These are phyloP conservation scores for Alternaria postmessia DNA, from an alignment of 2,329 filamentous ascomycete genomes.

Conservation along the genomic window DNA sequence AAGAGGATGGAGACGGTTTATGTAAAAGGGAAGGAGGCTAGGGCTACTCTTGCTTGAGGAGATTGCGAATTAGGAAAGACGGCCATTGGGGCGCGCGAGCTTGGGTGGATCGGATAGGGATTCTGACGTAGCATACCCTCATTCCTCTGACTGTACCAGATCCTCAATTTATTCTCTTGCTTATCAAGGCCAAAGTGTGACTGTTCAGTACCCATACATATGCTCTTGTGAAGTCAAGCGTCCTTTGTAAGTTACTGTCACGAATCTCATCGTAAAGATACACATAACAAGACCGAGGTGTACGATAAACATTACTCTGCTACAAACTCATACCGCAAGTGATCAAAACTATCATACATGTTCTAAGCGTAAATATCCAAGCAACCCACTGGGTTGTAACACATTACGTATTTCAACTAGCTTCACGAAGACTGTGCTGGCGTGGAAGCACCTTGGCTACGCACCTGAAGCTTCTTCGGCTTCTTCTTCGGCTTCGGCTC, in stretches of 20 bases:
- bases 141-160: not conserved
- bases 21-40: not conserved
- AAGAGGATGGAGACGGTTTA: conserved; percentile 2
- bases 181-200: not conserved
- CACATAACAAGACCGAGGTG: not conserved
- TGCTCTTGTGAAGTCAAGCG: not conserved
- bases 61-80: not conserved
- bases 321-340: not conserved
- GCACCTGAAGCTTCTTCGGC: conserved; percentile 49
- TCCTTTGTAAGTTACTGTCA: not conserved
- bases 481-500: conserved; percentile 45
- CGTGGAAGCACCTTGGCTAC: conserved; percentile 23
- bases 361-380: not conserved
- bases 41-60: not conserved
- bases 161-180: not conserved
- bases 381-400: not conserved
- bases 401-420: not conserved
- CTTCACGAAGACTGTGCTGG: conserved; percentile 16
- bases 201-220: not conserved
- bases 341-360: not conserved
- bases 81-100: too few relatives aligned
- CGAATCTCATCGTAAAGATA: not conserved
- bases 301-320: not conserved
- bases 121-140: not conserved
- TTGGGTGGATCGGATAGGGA: too few relatives aligned